Evolutionary conservation across 2,329 filamentous ascomycete genomes (phyloP).

Genomic region (Ascochyta fabae): DNA sequence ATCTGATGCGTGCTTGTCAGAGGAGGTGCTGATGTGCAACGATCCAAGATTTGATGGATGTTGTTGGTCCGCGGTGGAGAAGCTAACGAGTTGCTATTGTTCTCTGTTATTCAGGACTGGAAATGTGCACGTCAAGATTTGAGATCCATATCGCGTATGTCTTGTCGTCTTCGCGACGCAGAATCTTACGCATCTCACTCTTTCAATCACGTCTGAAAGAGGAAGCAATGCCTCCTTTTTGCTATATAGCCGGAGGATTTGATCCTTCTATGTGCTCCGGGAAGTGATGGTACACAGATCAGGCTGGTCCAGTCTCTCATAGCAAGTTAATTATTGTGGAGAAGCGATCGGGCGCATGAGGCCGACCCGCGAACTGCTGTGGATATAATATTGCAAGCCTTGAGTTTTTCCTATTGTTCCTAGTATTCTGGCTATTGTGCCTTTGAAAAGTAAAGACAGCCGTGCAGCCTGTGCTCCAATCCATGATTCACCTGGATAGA

Average conservation of each 20-base stretch:
- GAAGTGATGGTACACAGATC: slow-evolving; percentile 1
- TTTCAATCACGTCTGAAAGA: neutral
- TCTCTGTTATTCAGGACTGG: neutral
- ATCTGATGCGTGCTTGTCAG: neutral
- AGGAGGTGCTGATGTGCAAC: neutral
- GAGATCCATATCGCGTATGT: neutral
- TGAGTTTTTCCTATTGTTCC: slow-evolving; percentile 8
- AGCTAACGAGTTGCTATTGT: slow-evolving; percentile 11
- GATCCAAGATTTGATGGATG: neutral
- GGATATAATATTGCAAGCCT: neutral
- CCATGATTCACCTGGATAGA: neutral
- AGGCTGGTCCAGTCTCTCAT: slow-evolving; percentile 1
- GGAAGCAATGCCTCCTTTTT: slow-evolving; percentile 1
- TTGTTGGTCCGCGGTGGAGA: neutral
- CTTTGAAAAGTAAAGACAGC: slow-evolving; percentile 4
- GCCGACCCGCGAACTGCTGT: neutral
- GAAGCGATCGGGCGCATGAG: slow-evolving; percentile 1
- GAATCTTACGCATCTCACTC: neutral
- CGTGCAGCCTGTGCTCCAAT: neutral
- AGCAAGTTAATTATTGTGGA: neutral
- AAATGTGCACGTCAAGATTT: too few relatives aligned
- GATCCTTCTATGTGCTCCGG: neutral
- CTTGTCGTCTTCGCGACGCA: neutral
- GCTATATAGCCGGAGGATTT: slow-evolving; percentile 5
- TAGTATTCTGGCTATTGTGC: slow-evolving; percentile 3